phyloP scores from a whole-genome alignment of 306 rosid genomes.

The Citrullus mucosospermus region DNA sequence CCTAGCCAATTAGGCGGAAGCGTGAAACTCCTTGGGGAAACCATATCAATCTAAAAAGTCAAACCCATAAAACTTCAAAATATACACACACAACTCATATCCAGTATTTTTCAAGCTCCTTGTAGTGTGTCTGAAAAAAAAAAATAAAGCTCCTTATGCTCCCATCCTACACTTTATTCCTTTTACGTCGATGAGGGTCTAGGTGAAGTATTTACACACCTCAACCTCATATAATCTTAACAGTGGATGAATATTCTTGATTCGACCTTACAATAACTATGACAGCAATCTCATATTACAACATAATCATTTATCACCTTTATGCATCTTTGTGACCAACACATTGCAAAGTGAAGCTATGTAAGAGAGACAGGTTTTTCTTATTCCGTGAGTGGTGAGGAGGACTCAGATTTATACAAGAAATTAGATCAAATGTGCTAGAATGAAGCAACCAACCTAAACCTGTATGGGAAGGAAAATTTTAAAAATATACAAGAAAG shows the following conservation, averaged over 20 bases:
- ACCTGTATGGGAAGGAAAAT: too few relatives aligned
- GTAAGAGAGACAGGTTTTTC: too few relatives aligned
- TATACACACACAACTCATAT: neutral
- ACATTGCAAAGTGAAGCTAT: neutral
- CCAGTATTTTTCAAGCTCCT: neutral
- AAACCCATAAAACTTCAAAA: neutral
- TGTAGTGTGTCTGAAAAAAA: too few relatives aligned
- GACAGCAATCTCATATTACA: neutral
- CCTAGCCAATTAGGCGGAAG: neutral
- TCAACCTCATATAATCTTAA: neutral
- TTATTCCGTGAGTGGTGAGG: too few relatives aligned
- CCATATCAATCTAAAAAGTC: neutral
- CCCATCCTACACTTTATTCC: neutral
- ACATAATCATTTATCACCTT: neutral
- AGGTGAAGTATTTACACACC: neutral
- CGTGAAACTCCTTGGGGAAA: neutral
- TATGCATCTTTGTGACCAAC: neutral
- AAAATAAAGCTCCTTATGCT: neutral
- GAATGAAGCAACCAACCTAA: too few relatives aligned
- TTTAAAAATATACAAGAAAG: too few relatives aligned
- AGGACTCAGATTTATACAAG: too few relatives aligned
- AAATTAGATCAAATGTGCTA: too few relatives aligned
- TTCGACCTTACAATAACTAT: neutral
- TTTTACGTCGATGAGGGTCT: neutral
- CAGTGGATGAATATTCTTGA: neutral